Conservation (phyloP, 169 alveolate genomes). For the Plasmodium blacklocki region DNA sequence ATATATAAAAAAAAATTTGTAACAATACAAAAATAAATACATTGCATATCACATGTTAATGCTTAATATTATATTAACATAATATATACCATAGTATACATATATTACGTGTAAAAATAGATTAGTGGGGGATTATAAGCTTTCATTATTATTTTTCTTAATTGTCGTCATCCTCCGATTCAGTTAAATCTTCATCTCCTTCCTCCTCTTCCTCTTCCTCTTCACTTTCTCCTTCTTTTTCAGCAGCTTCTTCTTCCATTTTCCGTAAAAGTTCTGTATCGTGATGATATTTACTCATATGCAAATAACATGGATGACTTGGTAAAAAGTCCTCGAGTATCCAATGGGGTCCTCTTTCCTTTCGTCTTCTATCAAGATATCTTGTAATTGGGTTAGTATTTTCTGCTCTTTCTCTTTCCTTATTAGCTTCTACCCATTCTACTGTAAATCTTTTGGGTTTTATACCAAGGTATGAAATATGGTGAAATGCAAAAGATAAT, state of each 20-base stretch:
- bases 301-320: constrained; percentile 86
- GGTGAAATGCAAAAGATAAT: constrained; percentile 85
- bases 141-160: not conserved
- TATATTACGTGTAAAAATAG: not conserved
- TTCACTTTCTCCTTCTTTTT: constrained; percentile 19
- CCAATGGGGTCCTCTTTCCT: constrained; percentile 93
- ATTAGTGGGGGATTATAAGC: not conserved
- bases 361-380: constrained; percentile 88
- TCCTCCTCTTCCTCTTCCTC: constrained; percentile 3
- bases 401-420: constrained; percentile 92
- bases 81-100: not conserved
- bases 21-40: not conserved
- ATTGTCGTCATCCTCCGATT: not conserved
- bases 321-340: constrained; percentile 88
- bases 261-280: constrained; percentile 83
- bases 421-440: constrained; percentile 91
- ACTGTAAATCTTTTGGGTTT: constrained; percentile 91
- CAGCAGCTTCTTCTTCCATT: constrained; percentile 74
- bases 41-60: not conserved
- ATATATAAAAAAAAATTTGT: too few species aligned
- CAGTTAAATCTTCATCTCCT: not conserved
- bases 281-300: constrained; percentile 86
- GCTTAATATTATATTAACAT: not conserved
- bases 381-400: constrained; percentile 91
- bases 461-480: constrained; percentile 86